Base-by-base conservation (phyloP, 352 stramenopile genomes). In the Aphanomyces invadans region DNA sequence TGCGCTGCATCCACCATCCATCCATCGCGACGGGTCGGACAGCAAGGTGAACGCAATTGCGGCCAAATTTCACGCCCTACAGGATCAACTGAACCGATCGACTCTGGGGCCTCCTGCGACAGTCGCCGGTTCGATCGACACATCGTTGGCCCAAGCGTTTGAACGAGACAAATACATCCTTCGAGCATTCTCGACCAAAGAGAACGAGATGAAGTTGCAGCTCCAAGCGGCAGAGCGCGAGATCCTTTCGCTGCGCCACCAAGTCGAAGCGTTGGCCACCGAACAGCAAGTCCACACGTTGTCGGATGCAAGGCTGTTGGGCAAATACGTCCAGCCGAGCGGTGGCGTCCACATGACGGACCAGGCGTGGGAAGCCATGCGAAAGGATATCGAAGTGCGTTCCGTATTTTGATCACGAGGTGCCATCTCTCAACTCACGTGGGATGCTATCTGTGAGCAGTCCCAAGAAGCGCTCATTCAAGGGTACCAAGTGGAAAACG, bases 401-500 rank as follows among this genome's bases (percentile, higher is more conserved):
- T 11, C 4, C 36, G n/a, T 48, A n/a, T 61, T 39, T 11, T 39
- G 36, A 51, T 25, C 17, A 68, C 17, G 26, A 15, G 12, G 19
- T 36, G n/a, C n/a, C n/a, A n/a, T n/a, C n/a, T n/a, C n/a, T n/a
- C n/a, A n/a, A n/a, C n/a, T n/a, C n/a, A n/a, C n/a, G n/a, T n/a
- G n/a, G n/a, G n/a, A n/a, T n/a, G n/a, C n/a, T n/a, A n/a, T n/a
- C n/a, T 57, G 7, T 61, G 12, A 42, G 5, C 51, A 86, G 69
- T 86, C 79, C 0, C 86, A 94, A 73, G 83, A 92, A 44, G 78
- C 61, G 12, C 73, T 92, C 25, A 92, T 94, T 63, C 73, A 80
- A 64, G 86, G 80, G 0, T 94, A 86, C 62, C 86, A 92, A 70
- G 78, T 79, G 42, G 86, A 94, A 49, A 94, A 94, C 54, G 81